Percentiles rank a stretch among this genome's conserved stretches.
Conservation (phyloP, 2,329 filamentous ascomycete genomes). For the Thermomyces lanuginosus region DNA sequence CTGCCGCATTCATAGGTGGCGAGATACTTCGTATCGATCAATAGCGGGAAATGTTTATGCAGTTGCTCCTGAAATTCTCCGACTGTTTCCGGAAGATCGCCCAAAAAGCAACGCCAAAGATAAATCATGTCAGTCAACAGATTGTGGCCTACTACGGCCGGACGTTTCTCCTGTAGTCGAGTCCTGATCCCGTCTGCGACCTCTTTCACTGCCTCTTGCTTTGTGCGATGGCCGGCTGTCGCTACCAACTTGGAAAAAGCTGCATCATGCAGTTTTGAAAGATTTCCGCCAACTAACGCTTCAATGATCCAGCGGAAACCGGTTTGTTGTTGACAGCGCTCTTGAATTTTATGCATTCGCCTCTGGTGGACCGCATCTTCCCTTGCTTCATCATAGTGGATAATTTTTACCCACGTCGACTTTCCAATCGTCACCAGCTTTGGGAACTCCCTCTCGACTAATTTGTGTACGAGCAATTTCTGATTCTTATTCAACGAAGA, state of each 20-base stretch:
- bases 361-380: slow-evolving; percentile 17
- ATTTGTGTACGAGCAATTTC: slow-evolving; percentile 48
- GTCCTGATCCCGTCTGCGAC: slow-evolving; percentile 20
- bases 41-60: slow-evolving; percentile 38
- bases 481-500: slow-evolving; percentile 43
- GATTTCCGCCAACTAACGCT: slow-evolving; percentile 27
- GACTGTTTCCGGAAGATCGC: slow-evolving; percentile 38
- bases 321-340: slow-evolving; percentile 19
- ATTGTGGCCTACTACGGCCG: slow-evolving; percentile 46
- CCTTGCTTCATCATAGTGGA: slow-evolving; percentile 19
- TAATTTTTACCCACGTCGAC: slow-evolving; percentile 25
- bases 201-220: slow-evolving; percentile 10
- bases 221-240: too few relatives aligned
- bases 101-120: slow-evolving; percentile 44
- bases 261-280: slow-evolving; percentile 20
- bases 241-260: too few relatives aligned
- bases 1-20: slow-evolving; percentile 40
- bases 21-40: slow-evolving; percentile 49
- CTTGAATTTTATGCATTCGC: slow-evolving; percentile 14
- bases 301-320: slow-evolving; percentile 34
- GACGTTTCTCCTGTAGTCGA: slow-evolving; percentile 30
- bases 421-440: slow-evolving; percentile 22
- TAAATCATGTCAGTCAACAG: slow-evolving; percentile 48
- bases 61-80: slow-evolving; percentile 37
- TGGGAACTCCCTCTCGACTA: slow-evolving; percentile 45